Conservation (phyloP, 768 basidiomycete species). For the Lentinula boryana region DNA sequence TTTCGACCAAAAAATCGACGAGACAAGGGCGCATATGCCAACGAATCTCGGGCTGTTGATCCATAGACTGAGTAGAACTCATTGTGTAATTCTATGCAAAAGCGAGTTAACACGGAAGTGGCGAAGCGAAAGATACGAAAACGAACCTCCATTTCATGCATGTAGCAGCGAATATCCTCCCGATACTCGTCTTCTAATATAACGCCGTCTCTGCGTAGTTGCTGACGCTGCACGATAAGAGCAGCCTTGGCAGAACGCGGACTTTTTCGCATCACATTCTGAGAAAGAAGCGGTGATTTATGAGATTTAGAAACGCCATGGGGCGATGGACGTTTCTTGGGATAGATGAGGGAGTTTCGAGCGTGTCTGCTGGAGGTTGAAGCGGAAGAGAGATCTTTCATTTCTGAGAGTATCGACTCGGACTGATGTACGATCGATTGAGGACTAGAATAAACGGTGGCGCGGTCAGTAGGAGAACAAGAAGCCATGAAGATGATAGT, state of each 20-base stretch:
- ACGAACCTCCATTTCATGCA: conserved; percentile 98
- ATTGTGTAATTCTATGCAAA: conserved; percentile 66
- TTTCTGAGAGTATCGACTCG: conserved; percentile 39
- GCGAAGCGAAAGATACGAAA: conserved; percentile 4
- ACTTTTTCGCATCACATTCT: conserved; percentile 49
- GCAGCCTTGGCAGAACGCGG: conserved; percentile 63
- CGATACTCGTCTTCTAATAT: conserved; percentile 93
- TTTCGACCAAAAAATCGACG: conserved; percentile 97
- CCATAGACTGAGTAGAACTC: conserved; percentile 94
- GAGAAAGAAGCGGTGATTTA: conserved; percentile 47
- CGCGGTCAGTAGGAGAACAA: conserved; percentile 14
- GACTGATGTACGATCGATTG: conserved; percentile 37
- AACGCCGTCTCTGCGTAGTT: conserved; percentile 62
- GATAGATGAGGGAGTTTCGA: conserved; percentile 62
- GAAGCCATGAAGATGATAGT: conserved; percentile 17
- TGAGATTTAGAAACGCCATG: conserved; percentile 68
- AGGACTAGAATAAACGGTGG: conserved; percentile 26
- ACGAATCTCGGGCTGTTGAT: conserved; percentile 96
- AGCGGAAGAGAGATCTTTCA: conserved; percentile 71
- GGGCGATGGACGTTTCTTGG: conserved; percentile 83
- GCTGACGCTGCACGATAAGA: conserved; percentile 54
- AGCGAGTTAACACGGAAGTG: conserved; percentile 9
- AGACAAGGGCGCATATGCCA: conserved; percentile 99
- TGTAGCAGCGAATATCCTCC: conserved; percentile 88
- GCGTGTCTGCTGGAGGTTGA: conserved; percentile 54